A percentile compares a stretch with the other conserved stretches of the same genome.
Evolutionary conservation across 2,329 filamentous ascomycete species (phyloP).

Genomic region (Dothidotthia symphoricarpi): DNA sequence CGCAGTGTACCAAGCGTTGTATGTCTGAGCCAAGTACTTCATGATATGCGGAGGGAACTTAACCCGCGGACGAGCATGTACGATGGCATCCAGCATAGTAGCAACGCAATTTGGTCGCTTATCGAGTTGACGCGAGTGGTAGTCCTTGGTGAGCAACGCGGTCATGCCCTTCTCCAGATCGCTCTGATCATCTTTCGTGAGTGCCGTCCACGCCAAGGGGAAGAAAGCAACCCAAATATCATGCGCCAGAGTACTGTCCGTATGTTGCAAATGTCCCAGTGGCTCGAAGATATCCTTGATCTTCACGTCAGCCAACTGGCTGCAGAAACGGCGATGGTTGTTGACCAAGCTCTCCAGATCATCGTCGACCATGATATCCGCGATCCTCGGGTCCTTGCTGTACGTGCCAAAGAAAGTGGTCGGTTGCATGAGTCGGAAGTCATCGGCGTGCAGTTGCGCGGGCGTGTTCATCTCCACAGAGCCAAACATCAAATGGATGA

Average conservation of each 20-base stretch:
- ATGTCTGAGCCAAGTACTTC: slow-evolving; percentile 91
- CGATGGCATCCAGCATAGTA: slow-evolving; percentile 82
- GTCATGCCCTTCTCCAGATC: slow-evolving; percentile 92
- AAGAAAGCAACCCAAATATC: slow-evolving; percentile 90
- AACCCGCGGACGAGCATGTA: slow-evolving; percentile 79
- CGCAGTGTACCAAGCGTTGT: slow-evolving; percentile 96
- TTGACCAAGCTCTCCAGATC: slow-evolving; percentile 77
- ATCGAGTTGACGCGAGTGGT: slow-evolving; percentile 90
- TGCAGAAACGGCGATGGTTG: slow-evolving; percentile 77
- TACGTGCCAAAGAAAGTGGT: slow-evolving; percentile 73
- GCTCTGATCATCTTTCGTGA: slow-evolving; percentile 80
- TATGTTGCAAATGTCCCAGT: slow-evolving; percentile 86
- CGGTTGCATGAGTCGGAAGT: slow-evolving; percentile 75
- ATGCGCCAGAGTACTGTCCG: slow-evolving; percentile 76
- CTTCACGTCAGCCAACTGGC: slow-evolving; percentile 80
- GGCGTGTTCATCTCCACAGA: slow-evolving; percentile 82
- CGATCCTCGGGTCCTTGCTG: slow-evolving; percentile 63
- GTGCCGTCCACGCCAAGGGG: slow-evolving; percentile 88
- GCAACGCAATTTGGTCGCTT: slow-evolving; percentile 94
- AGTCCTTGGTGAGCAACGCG: slow-evolving; percentile 88
- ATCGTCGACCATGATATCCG: slow-evolving; percentile 72
- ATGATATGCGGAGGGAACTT: slow-evolving; percentile 94
- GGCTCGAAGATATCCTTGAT: slow-evolving; percentile 87
- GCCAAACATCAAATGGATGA: slow-evolving; percentile 87
- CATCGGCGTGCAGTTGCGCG: slow-evolving; percentile 75